Evolutionary conservation across 345 rosid genomes (phyloP).

Genomic region (Syzygium oleosum): DNA sequence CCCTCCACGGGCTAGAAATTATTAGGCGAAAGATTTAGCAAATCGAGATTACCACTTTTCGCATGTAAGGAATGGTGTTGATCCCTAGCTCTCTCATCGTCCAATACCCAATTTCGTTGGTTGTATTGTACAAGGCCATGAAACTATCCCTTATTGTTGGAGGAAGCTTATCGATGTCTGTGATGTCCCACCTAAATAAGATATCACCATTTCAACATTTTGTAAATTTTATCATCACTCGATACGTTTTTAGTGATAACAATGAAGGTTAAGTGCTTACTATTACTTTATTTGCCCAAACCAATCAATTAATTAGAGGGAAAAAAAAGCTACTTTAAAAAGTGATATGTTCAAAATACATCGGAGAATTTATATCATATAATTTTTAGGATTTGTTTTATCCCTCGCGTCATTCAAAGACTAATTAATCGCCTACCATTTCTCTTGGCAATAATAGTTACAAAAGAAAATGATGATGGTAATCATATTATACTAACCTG

Average conservation of each 20-base stretch:
- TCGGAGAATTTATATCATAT: background rate
- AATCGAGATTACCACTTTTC: background rate
- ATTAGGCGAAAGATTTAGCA: background rate
- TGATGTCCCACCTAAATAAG: conserved; percentile 4
- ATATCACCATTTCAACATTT: background rate
- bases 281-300: background rate
- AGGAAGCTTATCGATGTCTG: conserved; percentile 9
- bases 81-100: conserved; percentile 2
- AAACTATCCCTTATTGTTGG: background rate
- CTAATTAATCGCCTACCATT: background rate
- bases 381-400: background rate
- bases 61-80: conserved; percentile 4
- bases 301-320: background rate
- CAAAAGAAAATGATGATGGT: background rate
- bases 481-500: background rate
- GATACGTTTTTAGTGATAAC: background rate
- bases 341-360: background rate
- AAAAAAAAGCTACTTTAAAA: background rate
- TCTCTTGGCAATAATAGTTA: background rate
- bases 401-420: background rate
- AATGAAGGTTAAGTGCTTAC: background rate
- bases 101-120: conserved; percentile 6
- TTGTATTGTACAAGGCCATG: conserved; percentile 6
- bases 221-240: background rate
- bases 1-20: background rate